These are phyloP conservation scores for Earliella scabrosa DNA, from an alignment of 1,284 basidiomycete species.

Conservation along the genomic window DNA sequence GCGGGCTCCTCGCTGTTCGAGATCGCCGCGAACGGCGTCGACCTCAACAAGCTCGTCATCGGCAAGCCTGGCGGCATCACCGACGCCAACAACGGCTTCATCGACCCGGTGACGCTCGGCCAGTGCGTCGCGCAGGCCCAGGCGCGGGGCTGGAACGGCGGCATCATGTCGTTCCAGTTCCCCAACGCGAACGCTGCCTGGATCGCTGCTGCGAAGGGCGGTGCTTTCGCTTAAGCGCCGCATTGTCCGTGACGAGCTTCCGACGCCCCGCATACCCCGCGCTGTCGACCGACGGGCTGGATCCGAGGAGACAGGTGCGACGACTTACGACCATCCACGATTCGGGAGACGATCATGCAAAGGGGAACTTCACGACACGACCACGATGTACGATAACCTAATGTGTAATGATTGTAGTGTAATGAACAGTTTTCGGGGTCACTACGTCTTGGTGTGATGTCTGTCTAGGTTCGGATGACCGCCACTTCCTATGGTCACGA, in stretches of 20 bases:
- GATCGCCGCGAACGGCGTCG: conserved; percentile 57
- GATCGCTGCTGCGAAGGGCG: conserved; percentile 13
- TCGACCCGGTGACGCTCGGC: conserved; percentile 54
- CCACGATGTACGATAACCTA: too few species aligned
- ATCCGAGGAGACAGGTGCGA: conserved; percentile 2
- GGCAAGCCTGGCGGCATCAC: conserved; percentile 54
- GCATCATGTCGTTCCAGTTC: conserved; percentile 16
- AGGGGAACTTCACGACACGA: conserved; percentile 11
- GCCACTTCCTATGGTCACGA: too few species aligned
- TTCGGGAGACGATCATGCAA: conserved; percentile 1
- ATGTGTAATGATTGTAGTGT: neutral
- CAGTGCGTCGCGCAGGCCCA: conserved; percentile 57
- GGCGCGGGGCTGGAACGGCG: conserved; percentile 49
- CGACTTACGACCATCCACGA: conserved; percentile 7
- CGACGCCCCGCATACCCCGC: neutral
- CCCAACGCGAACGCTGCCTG: conserved; percentile 12
- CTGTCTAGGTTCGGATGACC: neutral
- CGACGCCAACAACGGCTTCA: conserved; percentile 57
- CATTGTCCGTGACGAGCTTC: neutral
- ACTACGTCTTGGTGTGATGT: neutral
- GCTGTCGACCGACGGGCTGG: neutral
- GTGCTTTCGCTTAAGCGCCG: neutral
- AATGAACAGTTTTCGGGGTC: neutral
- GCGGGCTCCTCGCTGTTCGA: conserved; percentile 52
- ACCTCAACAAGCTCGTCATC: conserved; percentile 52